phyloP scores from a whole-genome alignment of 768 basidiomycete species.

The Tricholoma hemisulphureum region DNA sequence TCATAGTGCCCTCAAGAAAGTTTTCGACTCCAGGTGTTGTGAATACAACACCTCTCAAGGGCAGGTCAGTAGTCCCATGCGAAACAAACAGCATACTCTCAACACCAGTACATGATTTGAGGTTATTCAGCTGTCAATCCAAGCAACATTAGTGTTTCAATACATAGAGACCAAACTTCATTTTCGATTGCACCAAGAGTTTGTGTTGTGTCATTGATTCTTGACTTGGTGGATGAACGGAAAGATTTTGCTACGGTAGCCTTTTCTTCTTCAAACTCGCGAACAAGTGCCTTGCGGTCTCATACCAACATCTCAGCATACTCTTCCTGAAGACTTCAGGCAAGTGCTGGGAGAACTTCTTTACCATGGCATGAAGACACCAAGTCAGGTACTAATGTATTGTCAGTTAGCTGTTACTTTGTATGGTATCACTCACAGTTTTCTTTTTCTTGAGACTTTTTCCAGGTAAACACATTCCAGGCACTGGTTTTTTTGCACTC shows the following conservation, averaged over 20 bases:
- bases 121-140: background rate
- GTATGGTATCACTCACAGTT: background rate
- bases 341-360: background rate
- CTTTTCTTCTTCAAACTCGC: background rate
- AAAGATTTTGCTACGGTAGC: too few relatives aligned
- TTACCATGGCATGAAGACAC: background rate
- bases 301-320: background rate
- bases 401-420: background rate
- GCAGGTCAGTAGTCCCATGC: background rate
- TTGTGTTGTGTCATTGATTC: too few relatives aligned
- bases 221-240: too few relatives aligned
- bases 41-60: background rate
- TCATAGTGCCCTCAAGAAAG: constrained; percentile 6
- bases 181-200: too few relatives aligned
- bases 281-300: background rate
- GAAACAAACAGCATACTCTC: background rate
- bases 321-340: background rate
- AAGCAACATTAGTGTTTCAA: background rate
- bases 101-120: background rate
- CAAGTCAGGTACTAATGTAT: too few relatives aligned
- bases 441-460: background rate
- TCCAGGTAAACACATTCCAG: too few relatives aligned
- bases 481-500: too few relatives aligned
- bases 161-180: too few relatives aligned
- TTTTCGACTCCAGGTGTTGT: constrained; percentile 3